phyloP scores from a whole-genome alignment of 176 grass and related monocot species.

The Aegilops umbellulata region DNA sequence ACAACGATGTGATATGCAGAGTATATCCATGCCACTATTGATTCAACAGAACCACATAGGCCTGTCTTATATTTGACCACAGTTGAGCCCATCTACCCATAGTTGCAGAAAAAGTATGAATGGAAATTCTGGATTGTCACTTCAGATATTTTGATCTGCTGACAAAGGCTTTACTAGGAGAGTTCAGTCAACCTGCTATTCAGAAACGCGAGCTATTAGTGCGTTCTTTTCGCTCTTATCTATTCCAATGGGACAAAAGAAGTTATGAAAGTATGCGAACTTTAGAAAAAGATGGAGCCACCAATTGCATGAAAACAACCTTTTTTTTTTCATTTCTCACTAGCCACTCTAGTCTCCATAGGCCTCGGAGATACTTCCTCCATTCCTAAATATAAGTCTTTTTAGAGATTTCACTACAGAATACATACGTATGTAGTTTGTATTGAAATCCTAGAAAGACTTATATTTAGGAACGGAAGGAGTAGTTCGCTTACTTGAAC shows the following conservation, averaged over 20 bases:
- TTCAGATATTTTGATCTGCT: neutral
- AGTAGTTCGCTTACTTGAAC: neutral
- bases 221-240: neutral
- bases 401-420: no score
- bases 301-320: neutral
- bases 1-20: neutral
- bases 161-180: neutral
- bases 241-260: neutral
- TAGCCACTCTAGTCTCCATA: neutral
- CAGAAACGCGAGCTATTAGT: neutral
- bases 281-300: neutral
- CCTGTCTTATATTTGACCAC: neutral
- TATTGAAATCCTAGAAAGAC: no score
- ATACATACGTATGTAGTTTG: no score
- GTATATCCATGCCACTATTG: neutral
- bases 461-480: no score
- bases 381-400: no score
- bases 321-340: neutral
- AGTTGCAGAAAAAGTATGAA: neutral
- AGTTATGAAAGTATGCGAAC: neutral
- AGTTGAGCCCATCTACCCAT: neutral
- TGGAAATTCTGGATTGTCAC: neutral
- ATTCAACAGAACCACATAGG: neutral
- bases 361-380: neutral
- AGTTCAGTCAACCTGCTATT: neutral